Evolutionary conservation across 176 grass and related monocot genomes (phyloP).

Genomic region (Ensete glaucum): DNA sequence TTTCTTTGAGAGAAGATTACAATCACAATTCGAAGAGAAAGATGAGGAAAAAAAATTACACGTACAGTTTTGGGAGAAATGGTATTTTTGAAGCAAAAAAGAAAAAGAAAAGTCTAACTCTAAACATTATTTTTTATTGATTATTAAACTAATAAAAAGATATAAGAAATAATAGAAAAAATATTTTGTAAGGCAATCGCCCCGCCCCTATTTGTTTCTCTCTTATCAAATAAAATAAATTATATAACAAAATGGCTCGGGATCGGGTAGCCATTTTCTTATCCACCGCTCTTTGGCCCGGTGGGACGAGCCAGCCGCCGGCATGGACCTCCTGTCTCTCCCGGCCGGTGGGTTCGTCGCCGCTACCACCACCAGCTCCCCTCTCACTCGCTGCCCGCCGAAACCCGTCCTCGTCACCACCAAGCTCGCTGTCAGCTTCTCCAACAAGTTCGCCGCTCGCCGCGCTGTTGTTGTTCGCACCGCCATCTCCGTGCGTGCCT

Average conservation of each 20-base stretch:
- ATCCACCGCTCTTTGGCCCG: neutral
- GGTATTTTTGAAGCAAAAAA: no score
- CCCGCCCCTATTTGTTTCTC: no score
- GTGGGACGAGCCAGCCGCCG: neutral
- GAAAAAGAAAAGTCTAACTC: no score
- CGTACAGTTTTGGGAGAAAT: no score
- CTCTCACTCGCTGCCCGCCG: neutral
- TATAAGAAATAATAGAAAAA: no score
- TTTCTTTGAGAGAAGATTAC: no score
- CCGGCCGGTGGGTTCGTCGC: neutral
- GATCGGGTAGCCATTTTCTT: neutral
- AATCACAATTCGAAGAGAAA: no score
- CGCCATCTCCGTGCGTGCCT: neutral
- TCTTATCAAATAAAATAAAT: no score
- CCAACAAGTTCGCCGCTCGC: neutral
- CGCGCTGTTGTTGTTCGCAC: neutral
- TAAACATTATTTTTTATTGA: no score
- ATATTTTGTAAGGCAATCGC: no score
- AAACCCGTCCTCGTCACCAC: neutral
- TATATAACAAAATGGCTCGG: neutral
- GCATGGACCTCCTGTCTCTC: neutral
- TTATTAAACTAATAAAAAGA: no score
- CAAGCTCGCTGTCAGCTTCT: slow-evolving; percentile 4
- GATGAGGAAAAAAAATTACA: no score
- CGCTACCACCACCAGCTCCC: neutral